Evolutionary conservation across 208 protist species (phyloP).

Genomic region (Sergeia podlipaevii): DNA sequence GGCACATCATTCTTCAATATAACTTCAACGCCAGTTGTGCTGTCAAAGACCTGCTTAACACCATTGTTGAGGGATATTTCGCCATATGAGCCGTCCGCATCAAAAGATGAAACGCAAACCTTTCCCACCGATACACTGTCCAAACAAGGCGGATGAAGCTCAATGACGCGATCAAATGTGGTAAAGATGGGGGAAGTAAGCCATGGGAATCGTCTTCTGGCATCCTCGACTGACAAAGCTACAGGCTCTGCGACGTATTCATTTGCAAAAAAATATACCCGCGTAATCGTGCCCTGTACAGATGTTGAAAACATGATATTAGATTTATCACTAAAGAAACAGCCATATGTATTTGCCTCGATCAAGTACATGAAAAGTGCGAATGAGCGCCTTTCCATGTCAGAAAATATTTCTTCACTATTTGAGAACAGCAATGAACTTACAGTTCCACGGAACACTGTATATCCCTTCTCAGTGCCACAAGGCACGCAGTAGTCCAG

Average conservation of each 20-base stretch:
- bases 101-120: constrained; percentile 13
- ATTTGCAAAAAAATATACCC: too few species aligned
- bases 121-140: constrained; percentile 12
- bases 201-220: constrained; percentile 19
- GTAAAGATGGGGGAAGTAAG: neutral
- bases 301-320: constrained; percentile 23
- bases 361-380: constrained; percentile 25
- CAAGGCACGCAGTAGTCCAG: constrained; percentile 37
- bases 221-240: neutral
- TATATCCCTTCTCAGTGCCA: constrained; percentile 16
- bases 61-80: constrained; percentile 9
- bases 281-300: too few species aligned
- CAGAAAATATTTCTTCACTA: constrained; percentile 4
- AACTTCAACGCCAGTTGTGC: constrained; percentile 3
- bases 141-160: constrained; percentile 20
- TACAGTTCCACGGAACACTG: constrained; percentile 21
- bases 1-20: neutral
- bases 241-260: too few species aligned
- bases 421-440: constrained; percentile 20
- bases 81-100: constrained; percentile 9
- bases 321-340: constrained; percentile 17
- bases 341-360: constrained; percentile 11
- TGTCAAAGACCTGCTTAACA: constrained; percentile 5
- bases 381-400: constrained; percentile 16
- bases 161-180: constrained; percentile 14